Evolutionary conservation across 208 protist genomes (phyloP).

Genomic region (Acanthamoeba healyi): DNA sequence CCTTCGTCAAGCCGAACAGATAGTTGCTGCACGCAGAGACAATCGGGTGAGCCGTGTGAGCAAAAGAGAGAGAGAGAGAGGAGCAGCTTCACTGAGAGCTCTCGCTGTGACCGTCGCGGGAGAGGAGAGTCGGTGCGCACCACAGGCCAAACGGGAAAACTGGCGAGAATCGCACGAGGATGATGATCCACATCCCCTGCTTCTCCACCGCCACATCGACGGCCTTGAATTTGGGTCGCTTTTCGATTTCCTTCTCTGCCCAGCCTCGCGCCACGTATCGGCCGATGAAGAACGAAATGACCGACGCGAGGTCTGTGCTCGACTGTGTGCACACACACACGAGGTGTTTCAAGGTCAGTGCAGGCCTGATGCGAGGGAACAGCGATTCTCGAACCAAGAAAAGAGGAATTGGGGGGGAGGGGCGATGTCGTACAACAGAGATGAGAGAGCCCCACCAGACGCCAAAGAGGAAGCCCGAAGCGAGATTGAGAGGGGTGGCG

Average conservation of each 20-base stretch:
- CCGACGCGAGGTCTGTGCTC: background rate
- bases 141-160: conserved; percentile 63
- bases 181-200: conserved; percentile 60
- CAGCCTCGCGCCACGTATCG: conserved; percentile 49
- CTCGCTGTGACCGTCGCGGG: background rate
- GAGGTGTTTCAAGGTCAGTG: background rate
- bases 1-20: conserved; percentile 48
- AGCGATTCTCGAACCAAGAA: background rate
- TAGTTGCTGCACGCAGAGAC: background rate
- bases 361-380: background rate
- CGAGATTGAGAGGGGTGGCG: conserved; percentile 45
- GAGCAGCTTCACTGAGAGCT: background rate
- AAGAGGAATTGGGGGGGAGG: background rate
- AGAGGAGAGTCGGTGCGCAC: background rate
- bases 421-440: conserved; percentile 2
- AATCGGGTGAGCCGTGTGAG: background rate
- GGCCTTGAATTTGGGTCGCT: conserved; percentile 62
- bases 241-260: conserved; percentile 35
- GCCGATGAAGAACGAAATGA: conserved; percentile 63
- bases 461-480: conserved; percentile 54
- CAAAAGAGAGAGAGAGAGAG: conserved; percentile 8
- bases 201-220: conserved; percentile 26
- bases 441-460: conserved; percentile 42
- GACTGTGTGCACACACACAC: too few species aligned
- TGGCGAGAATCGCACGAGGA: conserved; percentile 58